Evolutionary conservation across 2,329 filamentous ascomycete species (phyloP).

Genomic region (Erysiphe neolycopersici): DNA sequence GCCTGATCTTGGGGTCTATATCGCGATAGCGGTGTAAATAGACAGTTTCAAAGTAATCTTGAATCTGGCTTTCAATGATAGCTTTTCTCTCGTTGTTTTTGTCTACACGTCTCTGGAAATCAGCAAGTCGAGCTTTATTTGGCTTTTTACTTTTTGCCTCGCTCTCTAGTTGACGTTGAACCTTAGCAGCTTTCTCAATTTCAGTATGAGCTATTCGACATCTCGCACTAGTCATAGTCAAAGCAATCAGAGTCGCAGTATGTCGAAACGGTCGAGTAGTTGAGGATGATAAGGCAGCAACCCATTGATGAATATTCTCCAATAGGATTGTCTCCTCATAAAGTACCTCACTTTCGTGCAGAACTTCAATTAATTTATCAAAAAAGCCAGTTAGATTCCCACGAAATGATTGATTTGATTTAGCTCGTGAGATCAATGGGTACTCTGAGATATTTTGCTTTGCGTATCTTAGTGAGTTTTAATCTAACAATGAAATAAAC

Average conservation of each 20-base stretch:
- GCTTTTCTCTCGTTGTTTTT: slow-evolving; percentile 17
- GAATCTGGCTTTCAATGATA: slow-evolving; percentile 37
- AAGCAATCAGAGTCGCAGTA: slow-evolving; percentile 63
- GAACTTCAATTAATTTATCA: slow-evolving; percentile 42
- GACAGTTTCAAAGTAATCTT: slow-evolving; percentile 72
- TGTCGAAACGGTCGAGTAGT: slow-evolving; percentile 74
- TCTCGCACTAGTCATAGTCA: slow-evolving; percentile 54
- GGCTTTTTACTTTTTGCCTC: slow-evolving; percentile 47
- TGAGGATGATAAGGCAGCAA: slow-evolving; percentile 74
- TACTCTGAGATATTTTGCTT: slow-evolving; percentile 67
- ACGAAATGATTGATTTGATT: slow-evolving; percentile 52
- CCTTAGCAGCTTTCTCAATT: slow-evolving; percentile 44
- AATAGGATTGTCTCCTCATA: slow-evolving; percentile 46
- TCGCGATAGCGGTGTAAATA: slow-evolving; percentile 94
- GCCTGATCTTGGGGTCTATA: slow-evolving; percentile 66
- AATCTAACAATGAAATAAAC: slow-evolving; percentile 7
- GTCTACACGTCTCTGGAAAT: slow-evolving; percentile 44
- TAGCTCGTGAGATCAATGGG: slow-evolving; percentile 62
- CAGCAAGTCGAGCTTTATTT: slow-evolving; percentile 53
- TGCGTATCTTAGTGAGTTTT: not conserved
- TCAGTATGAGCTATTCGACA: slow-evolving; percentile 47
- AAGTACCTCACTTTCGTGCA: slow-evolving; percentile 59
- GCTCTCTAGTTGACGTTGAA: slow-evolving; percentile 51
- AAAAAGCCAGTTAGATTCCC: slow-evolving; percentile 58
- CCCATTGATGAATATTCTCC: slow-evolving; percentile 75